Evolutionary conservation across 371 early-diverging fungal species (phyloP), one percentile per base, ranked within the genome.

Genomic region (Dinochytrium kinnereticum): DNA sequence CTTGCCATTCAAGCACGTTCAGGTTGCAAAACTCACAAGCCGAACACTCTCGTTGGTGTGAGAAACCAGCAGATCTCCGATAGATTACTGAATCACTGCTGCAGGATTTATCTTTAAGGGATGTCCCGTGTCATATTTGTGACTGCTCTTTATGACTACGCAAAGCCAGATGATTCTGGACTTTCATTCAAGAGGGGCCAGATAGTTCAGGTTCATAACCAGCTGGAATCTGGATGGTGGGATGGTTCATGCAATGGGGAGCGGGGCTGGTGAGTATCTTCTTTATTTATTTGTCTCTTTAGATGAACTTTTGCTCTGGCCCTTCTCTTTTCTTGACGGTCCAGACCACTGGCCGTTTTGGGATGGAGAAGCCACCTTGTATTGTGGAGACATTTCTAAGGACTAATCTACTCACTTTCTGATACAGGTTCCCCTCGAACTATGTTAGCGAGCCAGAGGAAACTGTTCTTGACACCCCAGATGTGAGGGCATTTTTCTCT

Each of bases 161-260:
- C 86, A 51, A 91, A 91, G 34, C 53, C 76, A 1, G 90, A 90
- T 34, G 93, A 88, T 64, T 87, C 92, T 30, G 88, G 90, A 2
- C 88, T 97, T 59, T 86, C 92, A 7, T 95, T 97, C 77, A 82
- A 85, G 44, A 84, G 89, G 73, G 93, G 91, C 70, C 93, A 92
- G 70, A 79, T 94, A 64, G 93, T 96, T 79, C 91, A 92, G 68
- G 97, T 97, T 1, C 84, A 94, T 24, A 91, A 91, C 17, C 90
- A 91, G 75, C 89, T 95, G 40, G 91, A 92, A 69, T 91, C 94
- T 0, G 97, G 97, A 13, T 97, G 97, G 97, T 97, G 97, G 97
- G 94, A 95, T 79, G 96, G 96, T 40, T 53, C 80, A 31, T 76
- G 78, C 44, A 76, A 72, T 37, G 65, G 51, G 19, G 68, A 78